phyloP scores from a whole-genome alignment of 352 stramenopile species.

The Phytophthora sp. region DNA sequence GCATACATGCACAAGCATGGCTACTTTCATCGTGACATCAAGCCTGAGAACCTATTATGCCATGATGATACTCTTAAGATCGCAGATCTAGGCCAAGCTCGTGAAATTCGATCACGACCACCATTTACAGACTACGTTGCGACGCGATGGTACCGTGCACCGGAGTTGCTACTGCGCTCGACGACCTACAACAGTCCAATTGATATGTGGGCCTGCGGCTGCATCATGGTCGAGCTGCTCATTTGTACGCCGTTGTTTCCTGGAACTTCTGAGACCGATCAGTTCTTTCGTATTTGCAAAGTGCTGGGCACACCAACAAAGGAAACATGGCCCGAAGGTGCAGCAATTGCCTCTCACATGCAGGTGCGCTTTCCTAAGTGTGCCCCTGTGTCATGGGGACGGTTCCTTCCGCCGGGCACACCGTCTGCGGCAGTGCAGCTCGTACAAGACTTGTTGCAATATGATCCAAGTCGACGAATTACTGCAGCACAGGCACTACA shows the following conservation, averaged over 20 bases:
- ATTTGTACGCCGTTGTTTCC: constrained; percentile 75
- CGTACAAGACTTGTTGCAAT: constrained; percentile 91
- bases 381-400: constrained; percentile 61
- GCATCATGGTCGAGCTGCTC: constrained; percentile 83
- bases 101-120: constrained; percentile 73
- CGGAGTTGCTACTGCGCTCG: constrained; percentile 68
- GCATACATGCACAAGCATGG: constrained; percentile 87
- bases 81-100: constrained; percentile 72
- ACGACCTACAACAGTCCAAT: constrained; percentile 82
- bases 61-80: constrained; percentile 76
- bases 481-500: constrained; percentile 92
- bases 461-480: constrained; percentile 88
- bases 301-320: constrained; percentile 92
- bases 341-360: constrained; percentile 89
- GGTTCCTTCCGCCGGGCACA: constrained; percentile 74
- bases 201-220: constrained; percentile 85
- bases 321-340: constrained; percentile 91
- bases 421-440: constrained; percentile 77
- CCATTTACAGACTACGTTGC: constrained; percentile 81
- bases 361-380: constrained; percentile 94
- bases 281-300: constrained; percentile 96
- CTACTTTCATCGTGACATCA: constrained; percentile 87
- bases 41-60: constrained; percentile 78
- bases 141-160: constrained; percentile 82
- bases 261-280: constrained; percentile 94